phyloP scores from a whole-genome alignment of 768 basidiomycete genomes.

The Gloeopeniophorella convolvens region DNA sequence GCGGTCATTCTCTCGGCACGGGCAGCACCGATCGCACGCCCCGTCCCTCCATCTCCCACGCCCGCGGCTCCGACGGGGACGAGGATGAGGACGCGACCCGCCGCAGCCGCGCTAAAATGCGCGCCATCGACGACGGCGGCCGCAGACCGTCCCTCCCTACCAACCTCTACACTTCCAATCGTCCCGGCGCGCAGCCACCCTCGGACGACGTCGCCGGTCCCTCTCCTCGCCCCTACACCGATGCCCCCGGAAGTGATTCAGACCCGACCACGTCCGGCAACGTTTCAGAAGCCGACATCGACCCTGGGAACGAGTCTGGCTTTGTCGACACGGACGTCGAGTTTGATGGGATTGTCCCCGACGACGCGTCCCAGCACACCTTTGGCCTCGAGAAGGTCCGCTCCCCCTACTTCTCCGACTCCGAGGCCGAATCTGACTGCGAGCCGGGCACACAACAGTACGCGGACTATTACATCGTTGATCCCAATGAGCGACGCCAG shows the following conservation, averaged over 20 bases:
- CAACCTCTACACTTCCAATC: constrained; percentile 25
- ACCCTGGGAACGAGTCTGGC: constrained; percentile 1
- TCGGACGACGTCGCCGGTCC: not conserved
- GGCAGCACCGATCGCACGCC: constrained; percentile 38
- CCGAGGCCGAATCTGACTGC: not conserved
- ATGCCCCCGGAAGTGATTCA: constrained; percentile 10
- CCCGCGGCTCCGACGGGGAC: constrained; percentile 30
- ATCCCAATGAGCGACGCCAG: constrained; percentile 12
- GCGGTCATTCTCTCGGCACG: constrained; percentile 19
- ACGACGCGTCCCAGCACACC: constrained; percentile 1
- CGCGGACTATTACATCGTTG: constrained; percentile 12
- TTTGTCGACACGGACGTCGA: not conserved
- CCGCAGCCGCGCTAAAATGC: constrained; percentile 34
- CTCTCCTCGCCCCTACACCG: not conserved
- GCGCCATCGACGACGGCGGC: constrained; percentile 38
- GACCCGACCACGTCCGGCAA: constrained; percentile 2
- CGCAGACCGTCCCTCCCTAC: constrained; percentile 36
- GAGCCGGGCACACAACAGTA: constrained; percentile 4
- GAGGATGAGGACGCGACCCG: constrained; percentile 27
- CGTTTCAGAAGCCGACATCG: constrained; percentile 12
- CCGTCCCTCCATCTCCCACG: constrained; percentile 35
- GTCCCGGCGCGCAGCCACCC: not conserved
- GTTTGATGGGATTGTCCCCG: not conserved
- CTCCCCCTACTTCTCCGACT: not conserved
- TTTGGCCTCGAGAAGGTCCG: constrained; percentile 9